Conservation (phyloP, 164 flowering plant species). For the Paratinospora sagittata region DNA sequence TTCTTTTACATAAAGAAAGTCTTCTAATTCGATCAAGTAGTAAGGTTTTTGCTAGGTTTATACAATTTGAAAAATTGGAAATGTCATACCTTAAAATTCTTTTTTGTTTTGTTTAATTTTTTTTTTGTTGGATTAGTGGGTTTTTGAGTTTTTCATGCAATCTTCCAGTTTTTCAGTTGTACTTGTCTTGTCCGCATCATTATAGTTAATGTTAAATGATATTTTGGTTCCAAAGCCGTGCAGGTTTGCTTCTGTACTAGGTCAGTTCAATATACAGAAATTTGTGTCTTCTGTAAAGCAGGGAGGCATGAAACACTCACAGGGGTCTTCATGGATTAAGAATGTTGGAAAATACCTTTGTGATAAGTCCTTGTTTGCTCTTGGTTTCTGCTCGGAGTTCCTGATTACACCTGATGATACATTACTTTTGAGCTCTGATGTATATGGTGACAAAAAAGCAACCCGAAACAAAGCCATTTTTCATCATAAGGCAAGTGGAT, state of each 20-base stretch:
- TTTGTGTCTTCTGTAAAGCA: slow-evolving; percentile 44
- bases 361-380: slow-evolving; percentile 59
- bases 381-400: slow-evolving; percentile 59
- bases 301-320: slow-evolving; percentile 7
- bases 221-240: slow-evolving; percentile 24
- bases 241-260: slow-evolving; percentile 68
- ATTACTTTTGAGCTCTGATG: slow-evolving; percentile 50
- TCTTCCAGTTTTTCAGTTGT: background rate
- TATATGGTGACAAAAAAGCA: slow-evolving; percentile 29
- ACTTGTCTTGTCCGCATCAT: too few species aligned
- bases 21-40: too few species aligned
- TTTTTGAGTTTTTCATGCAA: background rate
- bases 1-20: too few species aligned
- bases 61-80: too few species aligned
- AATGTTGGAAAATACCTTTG: slow-evolving; percentile 32
- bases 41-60: too few species aligned
- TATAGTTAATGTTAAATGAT: slow-evolving; percentile 16
- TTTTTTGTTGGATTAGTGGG: too few species aligned
- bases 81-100: background rate
- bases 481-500: slow-evolving; percentile 56
- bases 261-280: slow-evolving; percentile 73
- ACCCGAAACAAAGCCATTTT: slow-evolving; percentile 56
- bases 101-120: background rate
- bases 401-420: slow-evolving; percentile 50
- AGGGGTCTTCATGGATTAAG: slow-evolving; percentile 34